phyloP scores from a whole-genome alignment of 2,329 filamentous ascomycete species.

The Aspergillus tanneri region DNA sequence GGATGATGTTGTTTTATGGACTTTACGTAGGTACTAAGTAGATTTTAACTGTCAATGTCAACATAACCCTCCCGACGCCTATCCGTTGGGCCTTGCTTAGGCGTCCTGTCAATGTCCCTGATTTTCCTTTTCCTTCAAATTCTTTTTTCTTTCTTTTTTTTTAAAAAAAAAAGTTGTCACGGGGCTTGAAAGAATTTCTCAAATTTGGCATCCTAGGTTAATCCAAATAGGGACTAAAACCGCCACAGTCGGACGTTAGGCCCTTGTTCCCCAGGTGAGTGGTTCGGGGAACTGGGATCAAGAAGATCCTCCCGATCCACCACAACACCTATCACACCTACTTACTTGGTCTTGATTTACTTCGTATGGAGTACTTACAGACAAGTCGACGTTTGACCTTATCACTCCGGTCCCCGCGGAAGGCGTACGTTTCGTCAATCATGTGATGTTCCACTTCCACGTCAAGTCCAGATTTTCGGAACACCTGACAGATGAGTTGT shows the following conservation, averaged over 20 bases:
- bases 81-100: conserved; percentile 7
- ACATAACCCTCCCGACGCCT: background rate
- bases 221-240: conserved; percentile 8
- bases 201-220: background rate
- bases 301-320: conserved; percentile 19
- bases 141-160: conserved; percentile 5
- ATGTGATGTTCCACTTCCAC: conserved; percentile 27
- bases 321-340: conserved; percentile 10
- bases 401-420: no score
- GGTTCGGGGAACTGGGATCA: conserved; percentile 17
- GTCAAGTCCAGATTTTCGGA: conserved; percentile 5
- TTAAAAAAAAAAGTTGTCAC: conserved; percentile 14
- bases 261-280: conserved; percentile 18
- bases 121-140: background rate
- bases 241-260: conserved; percentile 15
- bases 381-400: background rate
- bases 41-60: background rate
- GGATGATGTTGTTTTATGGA: no score
- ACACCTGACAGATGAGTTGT: conserved; percentile 18
- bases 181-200: conserved; percentile 10
- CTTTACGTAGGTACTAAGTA: no score
- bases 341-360: background rate
- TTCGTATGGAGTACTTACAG: background rate
- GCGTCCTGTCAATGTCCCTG: conserved; percentile 3
- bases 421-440: conserved; percentile 30